Evolutionary conservation across 345 rosid genomes (phyloP).

Genomic region (Eucalyptus dawsonii): DNA sequence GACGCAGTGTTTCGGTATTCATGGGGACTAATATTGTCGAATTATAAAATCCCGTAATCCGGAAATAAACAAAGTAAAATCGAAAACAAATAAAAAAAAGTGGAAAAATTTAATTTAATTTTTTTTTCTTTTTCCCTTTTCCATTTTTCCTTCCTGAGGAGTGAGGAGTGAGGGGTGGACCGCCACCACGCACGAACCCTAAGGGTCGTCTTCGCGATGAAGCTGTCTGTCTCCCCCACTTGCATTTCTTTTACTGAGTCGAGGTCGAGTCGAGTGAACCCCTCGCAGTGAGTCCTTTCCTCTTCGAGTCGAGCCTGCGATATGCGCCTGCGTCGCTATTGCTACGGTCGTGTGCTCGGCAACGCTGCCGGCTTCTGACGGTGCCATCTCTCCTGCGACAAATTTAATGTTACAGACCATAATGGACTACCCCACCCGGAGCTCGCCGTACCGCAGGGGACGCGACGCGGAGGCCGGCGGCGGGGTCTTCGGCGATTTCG

Average conservation of each 20-base stretch:
- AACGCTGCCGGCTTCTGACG: background rate
- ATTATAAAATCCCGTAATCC: background rate
- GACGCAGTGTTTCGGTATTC: background rate
- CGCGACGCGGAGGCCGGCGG: slow-evolving; percentile 46
- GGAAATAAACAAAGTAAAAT: background rate
- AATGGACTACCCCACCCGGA: slow-evolving; percentile 15
- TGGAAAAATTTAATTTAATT: background rate
- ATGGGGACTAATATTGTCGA: background rate
- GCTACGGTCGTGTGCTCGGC: background rate
- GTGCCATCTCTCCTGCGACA: slow-evolving; percentile 77
- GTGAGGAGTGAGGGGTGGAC: background rate
- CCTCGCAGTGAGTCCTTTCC: background rate
- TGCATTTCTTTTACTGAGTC: background rate
- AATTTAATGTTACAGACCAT: background rate
- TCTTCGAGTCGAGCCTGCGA: background rate
- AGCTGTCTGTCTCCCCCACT: background rate
- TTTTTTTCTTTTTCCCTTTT: background rate
- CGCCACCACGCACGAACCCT: background rate
- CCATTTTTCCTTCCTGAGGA: background rate
- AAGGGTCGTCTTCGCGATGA: background rate
- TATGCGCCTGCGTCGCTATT: background rate
- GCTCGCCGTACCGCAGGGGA: slow-evolving; percentile 21
- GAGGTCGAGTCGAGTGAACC: background rate
- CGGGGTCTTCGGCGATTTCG: background rate
- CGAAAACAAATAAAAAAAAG: background rate